phyloP scores from a whole-genome alignment of 2,329 filamentous ascomycete genomes.

The Knufia petricola region DNA sequence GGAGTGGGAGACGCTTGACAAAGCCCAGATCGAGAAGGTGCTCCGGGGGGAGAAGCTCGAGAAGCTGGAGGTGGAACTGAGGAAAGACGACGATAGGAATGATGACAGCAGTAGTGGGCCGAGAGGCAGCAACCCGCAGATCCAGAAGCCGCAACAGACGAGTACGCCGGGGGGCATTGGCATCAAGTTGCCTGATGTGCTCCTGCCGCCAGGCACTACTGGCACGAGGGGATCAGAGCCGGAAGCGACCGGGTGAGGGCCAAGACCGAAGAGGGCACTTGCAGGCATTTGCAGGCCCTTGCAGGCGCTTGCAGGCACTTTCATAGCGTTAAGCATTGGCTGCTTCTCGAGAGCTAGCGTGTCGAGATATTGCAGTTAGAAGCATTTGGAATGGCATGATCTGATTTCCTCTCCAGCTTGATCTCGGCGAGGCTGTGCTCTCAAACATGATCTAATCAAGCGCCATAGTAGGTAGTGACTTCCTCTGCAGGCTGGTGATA shows the following conservation, averaged over 20 bases:
- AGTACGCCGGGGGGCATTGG: conserved; percentile 18
- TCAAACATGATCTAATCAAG: background rate
- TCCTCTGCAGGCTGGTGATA: background rate
- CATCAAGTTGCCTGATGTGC: conserved; percentile 23
- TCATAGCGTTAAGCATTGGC: background rate
- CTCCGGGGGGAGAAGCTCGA: conserved; percentile 75
- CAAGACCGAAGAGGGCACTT: background rate
- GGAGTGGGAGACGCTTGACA: conserved; percentile 86
- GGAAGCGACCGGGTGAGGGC: conserved; percentile 14
- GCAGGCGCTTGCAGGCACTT: no score
- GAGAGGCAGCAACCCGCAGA: conserved; percentile 18
- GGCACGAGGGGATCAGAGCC: conserved; percentile 15
- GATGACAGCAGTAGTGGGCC: conserved; percentile 23
- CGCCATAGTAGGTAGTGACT: background rate
- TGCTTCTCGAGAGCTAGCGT: conserved; percentile 3
- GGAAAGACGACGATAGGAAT: conserved; percentile 32
- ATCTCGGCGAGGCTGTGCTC: background rate
- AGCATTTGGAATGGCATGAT: background rate
- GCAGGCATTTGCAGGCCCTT: no score
- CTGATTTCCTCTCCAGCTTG: background rate
- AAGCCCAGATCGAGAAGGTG: conserved; percentile 82
- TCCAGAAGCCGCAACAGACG: conserved; percentile 21
- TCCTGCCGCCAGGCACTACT: conserved; percentile 19
- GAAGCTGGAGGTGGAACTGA: conserved; percentile 55
- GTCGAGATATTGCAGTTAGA: background rate